A percentile compares a stretch with the other conserved stretches of the same genome.
phyloP scores from a whole-genome alignment of 2,329 filamentous ascomycete species.

The Westerdykella sp. region DNA sequence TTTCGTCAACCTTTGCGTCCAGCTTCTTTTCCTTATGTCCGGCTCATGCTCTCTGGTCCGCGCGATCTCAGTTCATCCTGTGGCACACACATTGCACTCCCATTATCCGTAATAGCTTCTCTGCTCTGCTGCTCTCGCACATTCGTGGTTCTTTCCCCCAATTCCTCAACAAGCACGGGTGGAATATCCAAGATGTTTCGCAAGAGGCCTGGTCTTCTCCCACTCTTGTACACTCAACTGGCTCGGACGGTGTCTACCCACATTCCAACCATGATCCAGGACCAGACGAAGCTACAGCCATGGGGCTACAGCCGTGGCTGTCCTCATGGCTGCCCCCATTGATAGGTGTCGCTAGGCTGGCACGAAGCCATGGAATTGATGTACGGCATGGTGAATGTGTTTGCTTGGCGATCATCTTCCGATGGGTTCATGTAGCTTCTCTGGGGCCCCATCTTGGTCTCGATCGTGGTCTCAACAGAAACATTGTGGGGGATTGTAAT shows the following conservation, averaged over 20 bases:
- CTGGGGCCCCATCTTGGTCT: too few relatives aligned
- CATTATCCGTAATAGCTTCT: constrained; percentile 6
- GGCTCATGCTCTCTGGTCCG: constrained; percentile 7
- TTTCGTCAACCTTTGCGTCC: constrained; percentile 18
- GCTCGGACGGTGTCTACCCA: constrained; percentile 26
- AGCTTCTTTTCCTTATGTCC: constrained; percentile 7
- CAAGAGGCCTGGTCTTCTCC: constrained; percentile 24
- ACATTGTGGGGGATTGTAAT: too few relatives aligned
- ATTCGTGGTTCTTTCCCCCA: constrained; percentile 13
- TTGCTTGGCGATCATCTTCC: too few relatives aligned
- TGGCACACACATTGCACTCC: constrained; percentile 1
- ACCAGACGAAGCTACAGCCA: constrained; percentile 26
- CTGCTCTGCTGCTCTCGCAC: constrained; percentile 20
- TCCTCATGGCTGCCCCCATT: too few relatives aligned
- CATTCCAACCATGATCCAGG: constrained; percentile 28
- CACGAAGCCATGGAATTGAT: too few relatives aligned
- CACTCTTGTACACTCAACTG: constrained; percentile 26
- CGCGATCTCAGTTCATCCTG: constrained; percentile 19
- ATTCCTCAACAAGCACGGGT: constrained; percentile 22
- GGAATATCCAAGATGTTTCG: constrained; percentile 24
- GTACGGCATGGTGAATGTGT: too few relatives aligned
- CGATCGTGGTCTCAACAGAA: too few relatives aligned
- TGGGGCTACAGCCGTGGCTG: too few relatives aligned
- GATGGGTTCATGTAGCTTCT: too few relatives aligned
- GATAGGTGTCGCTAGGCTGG: too few relatives aligned